phyloP scores from a whole-genome alignment of 441 rosid species.

The Syzygium syzygioides region DNA sequence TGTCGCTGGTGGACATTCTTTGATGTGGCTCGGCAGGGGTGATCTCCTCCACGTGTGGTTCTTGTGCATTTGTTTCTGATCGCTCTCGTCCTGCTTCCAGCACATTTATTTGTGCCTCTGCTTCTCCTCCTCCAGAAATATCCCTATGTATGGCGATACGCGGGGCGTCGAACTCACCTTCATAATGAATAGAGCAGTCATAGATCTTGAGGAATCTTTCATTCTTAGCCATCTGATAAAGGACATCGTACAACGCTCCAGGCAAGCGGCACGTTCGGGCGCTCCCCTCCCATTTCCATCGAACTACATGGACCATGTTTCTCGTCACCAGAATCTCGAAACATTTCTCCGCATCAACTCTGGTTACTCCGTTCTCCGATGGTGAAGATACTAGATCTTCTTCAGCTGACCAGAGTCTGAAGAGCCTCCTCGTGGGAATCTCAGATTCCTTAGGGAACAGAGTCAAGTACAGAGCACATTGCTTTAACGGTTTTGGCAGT shows the following conservation, averaged over 20 bases:
- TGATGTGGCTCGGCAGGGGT: too few relatives aligned
- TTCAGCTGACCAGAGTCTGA: background rate
- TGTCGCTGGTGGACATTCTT: too few relatives aligned
- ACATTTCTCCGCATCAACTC: background rate
- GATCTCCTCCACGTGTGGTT: too few relatives aligned
- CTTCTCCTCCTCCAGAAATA: fast-evolving
- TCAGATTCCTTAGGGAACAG: background rate
- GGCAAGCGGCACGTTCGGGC: background rate
- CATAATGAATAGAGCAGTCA: fast-evolving
- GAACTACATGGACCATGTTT: background rate
- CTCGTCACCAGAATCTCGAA: background rate
- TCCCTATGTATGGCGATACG: background rate
- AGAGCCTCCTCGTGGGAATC: background rate
- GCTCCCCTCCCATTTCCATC: fast-evolving
- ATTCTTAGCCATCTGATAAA: background rate
- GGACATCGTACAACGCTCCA: fast-evolving
- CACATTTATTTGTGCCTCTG: background rate
- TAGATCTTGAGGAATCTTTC: background rate
- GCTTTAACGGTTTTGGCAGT: background rate
- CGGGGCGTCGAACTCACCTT: fast-evolving
- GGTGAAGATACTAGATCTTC: fast-evolving
- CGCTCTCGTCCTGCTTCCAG: background rate
- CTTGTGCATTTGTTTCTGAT: background rate
- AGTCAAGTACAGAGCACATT: background rate
- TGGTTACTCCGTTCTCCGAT: background rate